These are phyloP conservation scores for Chrysanthemum lavandulifolium DNA, from an alignment of 129 eudicot species.

Conservation along the genomic window DNA sequence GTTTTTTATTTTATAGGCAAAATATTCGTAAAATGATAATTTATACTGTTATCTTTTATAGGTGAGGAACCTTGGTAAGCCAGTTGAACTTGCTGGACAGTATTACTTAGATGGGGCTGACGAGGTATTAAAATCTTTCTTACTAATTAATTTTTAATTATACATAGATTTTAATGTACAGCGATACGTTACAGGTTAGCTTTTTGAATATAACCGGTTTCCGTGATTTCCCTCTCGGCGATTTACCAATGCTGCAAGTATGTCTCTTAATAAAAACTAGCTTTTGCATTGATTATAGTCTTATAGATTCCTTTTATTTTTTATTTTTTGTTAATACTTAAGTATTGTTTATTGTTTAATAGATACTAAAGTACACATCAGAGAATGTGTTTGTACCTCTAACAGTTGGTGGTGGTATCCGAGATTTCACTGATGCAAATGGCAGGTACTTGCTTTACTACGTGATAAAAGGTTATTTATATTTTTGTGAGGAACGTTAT, in stretches of 20 bases:
- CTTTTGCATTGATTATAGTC: too few species aligned
- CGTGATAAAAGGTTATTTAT: neutral
- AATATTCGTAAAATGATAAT: neutral
- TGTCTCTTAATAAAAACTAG: conserved; percentile 9
- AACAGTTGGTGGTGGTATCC: conserved; percentile 98
- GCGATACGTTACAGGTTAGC: conserved; percentile 59
- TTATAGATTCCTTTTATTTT: too few species aligned
- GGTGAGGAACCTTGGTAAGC: conserved; percentile 99
- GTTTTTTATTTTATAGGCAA: neutral
- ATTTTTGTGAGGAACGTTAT: neutral
- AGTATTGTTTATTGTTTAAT: conserved; percentile 12
- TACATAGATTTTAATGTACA: conserved; percentile 9
- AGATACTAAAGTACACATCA: conserved; percentile 78
- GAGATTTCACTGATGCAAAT: conserved; percentile 95
- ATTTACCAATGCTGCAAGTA: conserved; percentile 96
- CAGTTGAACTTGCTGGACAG: conserved; percentile 98
- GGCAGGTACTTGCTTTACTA: conserved; percentile 60
- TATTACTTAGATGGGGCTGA: conserved; percentile 97
- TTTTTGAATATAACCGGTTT: conserved; percentile 92
- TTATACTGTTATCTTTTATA: conserved; percentile 24
- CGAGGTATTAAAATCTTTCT: conserved; percentile 57
- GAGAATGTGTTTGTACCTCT: conserved; percentile 97
- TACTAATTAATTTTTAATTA: neutral
- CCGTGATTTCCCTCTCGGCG: conserved; percentile 97
- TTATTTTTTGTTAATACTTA: neutral